Base-by-base conservation (phyloP, 768 basidiomycete genomes). In the Termitomyces sp. region DNA sequence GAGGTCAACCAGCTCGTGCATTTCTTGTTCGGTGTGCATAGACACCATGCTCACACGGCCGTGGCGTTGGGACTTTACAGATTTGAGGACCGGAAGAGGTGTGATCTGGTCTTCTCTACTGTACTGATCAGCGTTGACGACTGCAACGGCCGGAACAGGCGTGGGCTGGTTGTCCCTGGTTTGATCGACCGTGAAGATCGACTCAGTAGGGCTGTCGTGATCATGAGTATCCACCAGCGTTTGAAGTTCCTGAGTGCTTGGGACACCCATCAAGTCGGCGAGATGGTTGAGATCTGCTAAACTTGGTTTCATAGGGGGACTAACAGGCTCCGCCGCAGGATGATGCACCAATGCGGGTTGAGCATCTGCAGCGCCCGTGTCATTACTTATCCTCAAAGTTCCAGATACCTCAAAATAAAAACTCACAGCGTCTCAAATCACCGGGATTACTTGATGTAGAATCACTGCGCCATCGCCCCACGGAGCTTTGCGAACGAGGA, bases 1-100 rank as follows among this genome's bases (percentile, higher is more conserved):
- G 41, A 81, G 66, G 28, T 80, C 80, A 2, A 77, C 75, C 46
- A 83, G 67, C n/a, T 76, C 78, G n/a, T 72, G 65, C 14, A 83
- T 72, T 57, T 83, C 82, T 30, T 68, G 62, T 48, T 83, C 82
- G 10, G 80, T 80, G 12, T 72, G 68, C 7, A 75, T 66, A 3
- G 81, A 82, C 32, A 81, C 72, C 21, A 72, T 61, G 59, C 80
- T 83, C 48, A 64, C 64, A 55, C 78, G 74, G 11, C 67, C 66
- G n/a, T 64, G 68, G 17, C 56, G 59, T 55, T 65, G 67, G 9
- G 66, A 61, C 50, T 60, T 62, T n/a, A 35, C 44, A 11, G 55
- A 59, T 25, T 49, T 43, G 61, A 67, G 64, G 16, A 59, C 59
- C 1, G 64, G 72, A 6, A 72, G 60, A 37, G 68, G 64, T 50